Conservation (phyloP, 108 stramenopile genomes). For the Skeletonema potamos region DNA sequence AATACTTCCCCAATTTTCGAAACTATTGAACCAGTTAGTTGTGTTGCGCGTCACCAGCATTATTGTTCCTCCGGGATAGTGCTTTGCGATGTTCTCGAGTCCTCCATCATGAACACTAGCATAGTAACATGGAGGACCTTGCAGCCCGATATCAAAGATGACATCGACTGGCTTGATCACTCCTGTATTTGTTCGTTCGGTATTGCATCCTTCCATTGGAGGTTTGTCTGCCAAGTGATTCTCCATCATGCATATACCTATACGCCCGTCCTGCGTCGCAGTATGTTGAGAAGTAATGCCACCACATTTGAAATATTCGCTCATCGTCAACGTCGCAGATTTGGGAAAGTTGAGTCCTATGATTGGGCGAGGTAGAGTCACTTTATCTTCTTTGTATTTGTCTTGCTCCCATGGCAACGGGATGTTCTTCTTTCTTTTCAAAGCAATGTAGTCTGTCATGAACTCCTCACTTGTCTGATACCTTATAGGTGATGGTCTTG, state of each 20-base stretch:
- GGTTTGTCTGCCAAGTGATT: conserved; percentile 29
- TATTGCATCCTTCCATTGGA: conserved; percentile 26
- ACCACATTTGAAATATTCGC: conserved; percentile 33
- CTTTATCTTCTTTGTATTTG: conserved; percentile 9
- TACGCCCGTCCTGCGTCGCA: conserved; percentile 25
- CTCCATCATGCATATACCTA: conserved; percentile 48
- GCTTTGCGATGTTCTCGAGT: conserved; percentile 28
- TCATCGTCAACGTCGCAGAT: conserved; percentile 42
- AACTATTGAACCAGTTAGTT: conserved; percentile 15
- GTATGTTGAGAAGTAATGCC: conserved; percentile 40
- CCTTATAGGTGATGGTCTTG: conserved; percentile 5
- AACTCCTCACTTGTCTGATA: conserved; percentile 34
- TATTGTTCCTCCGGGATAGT: conserved; percentile 30
- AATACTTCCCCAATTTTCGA: conserved; percentile 5
- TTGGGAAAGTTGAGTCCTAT: conserved; percentile 46
- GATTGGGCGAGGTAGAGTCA: conserved; percentile 34
- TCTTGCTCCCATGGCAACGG: conserved; percentile 33
- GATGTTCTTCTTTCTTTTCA: conserved; percentile 19
- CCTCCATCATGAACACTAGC: conserved; percentile 33
- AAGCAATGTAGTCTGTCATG: conserved; percentile 35
- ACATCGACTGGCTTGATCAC: conserved; percentile 13
- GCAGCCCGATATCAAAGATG: conserved; percentile 28
- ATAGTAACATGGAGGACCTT: conserved; percentile 32
- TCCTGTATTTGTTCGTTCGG: not conserved
- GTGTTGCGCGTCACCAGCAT: conserved; percentile 24